Evolutionary conservation across 371 early-diverging fungal species (phyloP).

Genomic region (Rhizopus arrhizus): DNA sequence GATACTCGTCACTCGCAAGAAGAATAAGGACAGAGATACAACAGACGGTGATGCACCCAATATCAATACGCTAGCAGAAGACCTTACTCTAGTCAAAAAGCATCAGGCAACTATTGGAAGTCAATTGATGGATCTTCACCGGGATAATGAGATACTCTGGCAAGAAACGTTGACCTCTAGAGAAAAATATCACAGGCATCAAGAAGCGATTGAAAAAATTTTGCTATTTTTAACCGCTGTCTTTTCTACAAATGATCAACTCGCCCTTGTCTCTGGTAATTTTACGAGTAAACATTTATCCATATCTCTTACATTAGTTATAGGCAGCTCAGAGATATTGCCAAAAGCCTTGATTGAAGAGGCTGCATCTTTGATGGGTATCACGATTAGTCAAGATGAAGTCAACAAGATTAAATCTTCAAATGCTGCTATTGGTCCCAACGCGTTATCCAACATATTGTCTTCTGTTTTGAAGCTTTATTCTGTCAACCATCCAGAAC

Average conservation of each 20-base stretch:
- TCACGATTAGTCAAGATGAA: constrained; percentile 17
- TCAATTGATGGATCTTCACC: constrained; percentile 81
- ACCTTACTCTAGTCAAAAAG: constrained; percentile 78
- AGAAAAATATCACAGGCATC: constrained; percentile 79
- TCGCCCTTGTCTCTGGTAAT: constrained; percentile 1
- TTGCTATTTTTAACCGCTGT: constrained; percentile 75
- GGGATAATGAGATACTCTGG: constrained; percentile 87
- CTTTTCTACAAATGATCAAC: constrained; percentile 37
- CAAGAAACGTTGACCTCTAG: constrained; percentile 72
- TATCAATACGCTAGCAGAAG: constrained; percentile 61
- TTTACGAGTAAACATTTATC: too few species aligned
- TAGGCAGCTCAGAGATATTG: constrained; percentile 18
- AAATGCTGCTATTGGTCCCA: constrained; percentile 8
- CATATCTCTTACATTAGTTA: not conserved
- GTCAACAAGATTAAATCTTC: constrained; percentile 4
- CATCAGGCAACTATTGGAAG: constrained; percentile 82
- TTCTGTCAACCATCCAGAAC: constrained; percentile 8
- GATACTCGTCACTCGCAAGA: constrained; percentile 56
- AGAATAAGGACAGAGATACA: constrained; percentile 48
- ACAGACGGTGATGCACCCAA: constrained; percentile 39
- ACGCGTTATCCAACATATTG: constrained; percentile 21
- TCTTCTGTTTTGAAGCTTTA: constrained; percentile 25
- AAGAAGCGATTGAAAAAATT: constrained; percentile 88
- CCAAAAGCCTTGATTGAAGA: constrained; percentile 43
- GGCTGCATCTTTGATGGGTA: constrained; percentile 37